phyloP scores from a whole-genome alignment of 2,329 filamentous ascomycete species.

The Xylaria sp. region DNA sequence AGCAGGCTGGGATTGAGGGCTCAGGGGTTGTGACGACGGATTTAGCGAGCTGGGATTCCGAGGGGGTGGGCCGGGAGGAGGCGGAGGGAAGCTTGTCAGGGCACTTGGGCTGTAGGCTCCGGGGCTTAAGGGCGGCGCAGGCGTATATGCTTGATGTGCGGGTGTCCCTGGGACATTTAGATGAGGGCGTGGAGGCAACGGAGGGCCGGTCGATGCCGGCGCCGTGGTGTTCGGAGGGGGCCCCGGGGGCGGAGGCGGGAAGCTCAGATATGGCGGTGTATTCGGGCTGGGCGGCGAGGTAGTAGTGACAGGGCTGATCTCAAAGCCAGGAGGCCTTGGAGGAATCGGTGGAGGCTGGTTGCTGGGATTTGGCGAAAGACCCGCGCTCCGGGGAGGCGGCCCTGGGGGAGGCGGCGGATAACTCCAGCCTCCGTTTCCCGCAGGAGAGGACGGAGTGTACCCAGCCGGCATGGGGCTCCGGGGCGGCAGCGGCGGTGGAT shows the following conservation, averaged over 20 bases:
- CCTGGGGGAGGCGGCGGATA: constrained; percentile 20
- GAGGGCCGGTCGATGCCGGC: not conserved
- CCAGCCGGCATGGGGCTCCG: constrained; percentile 19
- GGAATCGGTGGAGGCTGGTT: constrained; percentile 21
- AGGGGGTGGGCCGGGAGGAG: constrained; percentile 18
- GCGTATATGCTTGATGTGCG: not conserved
- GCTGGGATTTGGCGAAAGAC: not conserved
- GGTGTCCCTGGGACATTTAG: not conserved
- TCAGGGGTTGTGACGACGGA: not conserved
- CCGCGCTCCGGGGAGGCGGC: constrained; percentile 12
- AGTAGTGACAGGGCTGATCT: constrained; percentile 10
- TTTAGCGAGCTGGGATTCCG: not conserved
- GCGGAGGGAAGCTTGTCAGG: constrained; percentile 16
- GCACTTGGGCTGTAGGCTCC: constrained; percentile 3
- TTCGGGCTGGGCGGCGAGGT: constrained; percentile 7
- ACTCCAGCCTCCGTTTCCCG: constrained; percentile 4
- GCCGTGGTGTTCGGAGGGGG: constrained; percentile 11
- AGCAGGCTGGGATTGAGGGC: constrained; percentile 3
- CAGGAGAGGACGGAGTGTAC: constrained; percentile 1
- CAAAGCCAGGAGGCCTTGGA: constrained; percentile 22
- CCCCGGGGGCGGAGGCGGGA: constrained; percentile 23
- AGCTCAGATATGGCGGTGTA: constrained; percentile 8
- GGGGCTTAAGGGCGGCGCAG: not conserved
- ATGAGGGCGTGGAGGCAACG: not conserved
- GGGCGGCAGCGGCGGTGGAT: constrained; percentile 26